Conservation (phyloP, 2,329 filamentous ascomycete genomes). For the Colletotrichum acutatum region DNA sequence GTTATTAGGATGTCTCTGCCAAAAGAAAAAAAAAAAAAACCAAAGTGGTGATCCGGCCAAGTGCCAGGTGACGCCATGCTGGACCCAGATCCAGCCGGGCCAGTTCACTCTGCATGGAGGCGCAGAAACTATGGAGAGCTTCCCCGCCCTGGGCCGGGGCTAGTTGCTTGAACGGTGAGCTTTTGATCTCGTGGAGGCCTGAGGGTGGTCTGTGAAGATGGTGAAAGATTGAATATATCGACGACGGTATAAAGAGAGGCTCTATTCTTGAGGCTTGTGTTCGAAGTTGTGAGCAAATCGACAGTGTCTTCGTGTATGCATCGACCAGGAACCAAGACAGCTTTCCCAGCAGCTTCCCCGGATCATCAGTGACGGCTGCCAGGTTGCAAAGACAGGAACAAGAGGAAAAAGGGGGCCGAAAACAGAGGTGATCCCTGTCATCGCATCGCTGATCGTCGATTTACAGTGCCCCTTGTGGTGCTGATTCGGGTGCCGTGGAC, state of each 20-base stretch:
- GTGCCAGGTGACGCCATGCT: conserved; percentile 29
- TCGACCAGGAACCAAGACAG: not conserved
- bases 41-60: conserved; percentile 26
- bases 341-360: conserved; percentile 29
- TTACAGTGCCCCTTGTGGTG: not conserved
- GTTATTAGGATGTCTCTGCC: not conserved
- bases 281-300: not conserved
- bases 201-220: conserved; percentile 2
- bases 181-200: not conserved
- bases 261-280: not conserved
- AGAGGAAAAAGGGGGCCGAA: conserved; percentile 8
- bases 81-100: conserved; percentile 15
- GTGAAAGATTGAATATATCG: not conserved
- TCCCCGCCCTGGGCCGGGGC: conserved; percentile 18
- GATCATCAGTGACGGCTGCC: conserved; percentile 26
- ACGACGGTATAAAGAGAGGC: not conserved
- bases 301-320: not conserved
- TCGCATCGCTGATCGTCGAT: conserved; percentile 14
- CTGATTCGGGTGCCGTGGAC: not conserved
- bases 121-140: conserved; percentile 9
- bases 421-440: conserved; percentile 28
- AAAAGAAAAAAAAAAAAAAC: too few relatives aligned
- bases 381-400: conserved; percentile 14
- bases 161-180: conserved; percentile 10
- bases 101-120: conserved; percentile 19